Conservation (phyloP, 2,329 filamentous ascomycete genomes). For the Arthrobotrys iridis region DNA sequence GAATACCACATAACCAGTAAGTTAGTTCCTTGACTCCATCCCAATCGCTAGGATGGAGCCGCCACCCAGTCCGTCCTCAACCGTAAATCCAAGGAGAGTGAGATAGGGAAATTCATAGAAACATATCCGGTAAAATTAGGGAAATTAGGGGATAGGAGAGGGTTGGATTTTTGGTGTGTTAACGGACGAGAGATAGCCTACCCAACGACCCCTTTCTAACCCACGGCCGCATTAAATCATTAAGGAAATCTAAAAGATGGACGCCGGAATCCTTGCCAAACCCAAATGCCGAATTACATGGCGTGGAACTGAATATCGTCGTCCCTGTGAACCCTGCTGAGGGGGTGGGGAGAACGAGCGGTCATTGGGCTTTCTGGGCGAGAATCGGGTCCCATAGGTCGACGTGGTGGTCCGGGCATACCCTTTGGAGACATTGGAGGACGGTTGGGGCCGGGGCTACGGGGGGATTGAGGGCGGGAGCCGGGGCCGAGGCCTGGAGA, state of each 20-base stretch:
- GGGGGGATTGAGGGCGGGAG: slow-evolving; percentile 50
- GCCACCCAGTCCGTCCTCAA: background rate
- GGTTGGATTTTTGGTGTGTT: background rate
- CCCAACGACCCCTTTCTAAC: slow-evolving; percentile 20
- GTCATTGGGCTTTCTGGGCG: slow-evolving; percentile 46
- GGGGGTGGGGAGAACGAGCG: slow-evolving; percentile 43
- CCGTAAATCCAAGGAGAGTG: slow-evolving; percentile 26
- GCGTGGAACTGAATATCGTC: slow-evolving; percentile 50
- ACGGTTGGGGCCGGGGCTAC: slow-evolving; percentile 45
- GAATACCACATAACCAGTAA: slow-evolving; percentile 29
- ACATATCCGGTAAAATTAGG: slow-evolving; percentile 14
- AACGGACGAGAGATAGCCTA: background rate
- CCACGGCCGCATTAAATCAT: slow-evolving; percentile 29
- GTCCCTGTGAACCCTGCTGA: slow-evolving; percentile 48
- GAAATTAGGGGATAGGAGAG: background rate
- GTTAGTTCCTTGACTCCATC: slow-evolving; percentile 19
- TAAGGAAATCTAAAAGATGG: slow-evolving; percentile 31
- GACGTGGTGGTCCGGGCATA: slow-evolving; percentile 48
- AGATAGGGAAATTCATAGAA: slow-evolving; percentile 23
- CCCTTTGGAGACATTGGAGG: slow-evolving; percentile 54
- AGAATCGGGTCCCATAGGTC: slow-evolving; percentile 43
- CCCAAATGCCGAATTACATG: slow-evolving; percentile 35
- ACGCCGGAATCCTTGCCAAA: slow-evolving; percentile 28
- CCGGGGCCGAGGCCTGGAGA: slow-evolving; percentile 44
- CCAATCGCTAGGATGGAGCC: slow-evolving; percentile 21